Evolutionary conservation across 768 basidiomycete genomes (phyloP).

Genomic region (Roridomyces roridus): DNA sequence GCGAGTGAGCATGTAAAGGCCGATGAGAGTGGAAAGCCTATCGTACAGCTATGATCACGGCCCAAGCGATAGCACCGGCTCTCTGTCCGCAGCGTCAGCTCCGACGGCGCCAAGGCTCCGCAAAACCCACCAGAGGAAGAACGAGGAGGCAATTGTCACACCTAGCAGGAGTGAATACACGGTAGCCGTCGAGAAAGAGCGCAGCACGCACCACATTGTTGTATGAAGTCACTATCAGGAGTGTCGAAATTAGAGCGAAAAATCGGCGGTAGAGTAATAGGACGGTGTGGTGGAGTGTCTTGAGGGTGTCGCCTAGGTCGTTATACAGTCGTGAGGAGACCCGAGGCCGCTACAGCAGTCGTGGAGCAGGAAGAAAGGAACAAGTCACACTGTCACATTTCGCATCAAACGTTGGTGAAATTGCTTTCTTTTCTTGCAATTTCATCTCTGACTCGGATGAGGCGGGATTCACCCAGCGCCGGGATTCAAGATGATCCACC

Average conservation of each 20-base stretch:
- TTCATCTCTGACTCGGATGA: neutral
- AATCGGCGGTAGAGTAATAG: slow-evolving; percentile 5
- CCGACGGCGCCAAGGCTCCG: slow-evolving; percentile 28
- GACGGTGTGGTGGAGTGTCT: slow-evolving; percentile 1
- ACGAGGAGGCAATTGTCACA: slow-evolving; percentile 83
- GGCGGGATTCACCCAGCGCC: neutral
- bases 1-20: neutral
- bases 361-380: slow-evolving; percentile 27
- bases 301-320: slow-evolving; percentile 26
- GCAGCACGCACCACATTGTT: slow-evolving; percentile 34
- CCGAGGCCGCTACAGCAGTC: slow-evolving; percentile 19
- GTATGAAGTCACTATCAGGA: slow-evolving; percentile 25
- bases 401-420: neutral
- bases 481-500: slow-evolving; percentile 7
- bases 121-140: slow-evolving; percentile 66
- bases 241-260: slow-evolving; percentile 4
- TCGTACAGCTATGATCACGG: slow-evolving; percentile 63
- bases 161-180: slow-evolving; percentile 46
- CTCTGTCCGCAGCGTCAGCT: slow-evolving; percentile 50
- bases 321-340: slow-evolving; percentile 3
- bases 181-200: slow-evolving; percentile 24
- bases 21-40: slow-evolving; percentile 12
- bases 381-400: slow-evolving; percentile 10
- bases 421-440: too few relatives aligned
- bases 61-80: slow-evolving; percentile 77